Evolutionary conservation across 768 basidiomycete genomes (phyloP).

Genomic region (Sporobolomyces pararoseus): DNA sequence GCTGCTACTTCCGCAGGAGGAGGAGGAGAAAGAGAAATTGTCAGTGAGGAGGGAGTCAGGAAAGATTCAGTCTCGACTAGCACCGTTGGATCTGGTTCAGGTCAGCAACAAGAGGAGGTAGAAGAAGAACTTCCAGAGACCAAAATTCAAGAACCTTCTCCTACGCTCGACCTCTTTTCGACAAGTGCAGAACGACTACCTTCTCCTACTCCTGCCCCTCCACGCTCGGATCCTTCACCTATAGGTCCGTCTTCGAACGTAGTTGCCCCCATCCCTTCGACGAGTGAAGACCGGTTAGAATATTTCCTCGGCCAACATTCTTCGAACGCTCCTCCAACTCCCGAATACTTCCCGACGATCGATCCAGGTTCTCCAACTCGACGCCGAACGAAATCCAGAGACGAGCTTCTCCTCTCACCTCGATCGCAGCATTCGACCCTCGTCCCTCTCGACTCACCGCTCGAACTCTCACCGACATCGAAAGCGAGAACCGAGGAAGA

Average conservation of each 20-base stretch:
- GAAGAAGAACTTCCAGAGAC: neutral
- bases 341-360: conserved; percentile 12
- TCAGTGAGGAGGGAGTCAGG: neutral
- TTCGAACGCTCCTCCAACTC: neutral
- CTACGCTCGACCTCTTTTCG: neutral
- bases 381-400: neutral
- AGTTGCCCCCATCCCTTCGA: neutral
- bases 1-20: conserved; percentile 9
- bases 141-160: neutral
- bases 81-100: neutral
- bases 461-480: neutral
- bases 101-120: neutral
- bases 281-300: neutral
- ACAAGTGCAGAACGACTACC: neutral
- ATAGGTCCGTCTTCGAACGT: too few relatives aligned
- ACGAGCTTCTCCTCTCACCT: neutral
- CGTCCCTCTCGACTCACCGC: neutral
- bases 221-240: neutral
- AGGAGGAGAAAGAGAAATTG: neutral
- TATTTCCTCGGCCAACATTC: conserved; percentile 9
- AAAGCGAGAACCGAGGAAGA: conserved; percentile 52
- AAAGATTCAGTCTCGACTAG: neutral
- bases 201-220: neutral
- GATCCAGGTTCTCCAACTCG: conserved; percentile 6
- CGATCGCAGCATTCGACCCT: neutral